phyloP scores from a whole-genome alignment of 2,329 filamentous ascomycete genomes.

The Venturia nashicola region DNA sequence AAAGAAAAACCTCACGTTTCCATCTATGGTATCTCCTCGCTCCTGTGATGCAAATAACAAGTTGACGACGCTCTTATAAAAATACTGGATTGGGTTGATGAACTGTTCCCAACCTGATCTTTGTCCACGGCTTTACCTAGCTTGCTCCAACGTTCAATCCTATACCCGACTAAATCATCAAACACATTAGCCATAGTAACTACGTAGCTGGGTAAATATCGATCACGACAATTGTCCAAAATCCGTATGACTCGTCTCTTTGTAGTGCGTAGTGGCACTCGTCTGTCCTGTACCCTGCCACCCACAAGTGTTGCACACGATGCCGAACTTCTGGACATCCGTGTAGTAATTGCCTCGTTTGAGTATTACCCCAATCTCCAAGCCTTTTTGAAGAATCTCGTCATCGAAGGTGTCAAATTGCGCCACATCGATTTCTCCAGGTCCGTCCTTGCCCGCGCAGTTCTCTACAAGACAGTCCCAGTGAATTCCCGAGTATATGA shows the following conservation, averaged over 20 bases:
- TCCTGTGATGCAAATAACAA: not conserved
- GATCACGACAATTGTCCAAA: conserved; percentile 25
- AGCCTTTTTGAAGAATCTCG: conserved; percentile 45
- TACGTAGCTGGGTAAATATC: not conserved
- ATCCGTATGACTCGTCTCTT: conserved; percentile 45
- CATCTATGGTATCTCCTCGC: not conserved
- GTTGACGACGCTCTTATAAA: too few species aligned
- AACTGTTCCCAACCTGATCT: not conserved
- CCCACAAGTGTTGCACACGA: conserved; percentile 65
- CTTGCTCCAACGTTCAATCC: not conserved
- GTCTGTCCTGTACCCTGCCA: conserved; percentile 56
- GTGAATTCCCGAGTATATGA: conserved; percentile 87
- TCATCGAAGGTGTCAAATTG: conserved; percentile 52
- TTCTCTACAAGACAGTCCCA: conserved; percentile 82
- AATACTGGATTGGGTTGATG: not conserved
- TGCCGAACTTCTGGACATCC: conserved; percentile 67
- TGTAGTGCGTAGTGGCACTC: conserved; percentile 50
- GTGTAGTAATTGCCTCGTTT: conserved; percentile 73
- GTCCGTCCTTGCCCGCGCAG: conserved; percentile 41
- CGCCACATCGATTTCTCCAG: conserved; percentile 68
- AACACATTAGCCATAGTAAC: not conserved
- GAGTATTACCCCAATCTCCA: conserved; percentile 43
- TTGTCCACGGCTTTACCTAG: not conserved
- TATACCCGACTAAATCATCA: not conserved
- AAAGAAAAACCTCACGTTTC: not conserved